Conservation (phyloP, 441 rosid genomes). For the Pelargonium citronellum region DNA sequence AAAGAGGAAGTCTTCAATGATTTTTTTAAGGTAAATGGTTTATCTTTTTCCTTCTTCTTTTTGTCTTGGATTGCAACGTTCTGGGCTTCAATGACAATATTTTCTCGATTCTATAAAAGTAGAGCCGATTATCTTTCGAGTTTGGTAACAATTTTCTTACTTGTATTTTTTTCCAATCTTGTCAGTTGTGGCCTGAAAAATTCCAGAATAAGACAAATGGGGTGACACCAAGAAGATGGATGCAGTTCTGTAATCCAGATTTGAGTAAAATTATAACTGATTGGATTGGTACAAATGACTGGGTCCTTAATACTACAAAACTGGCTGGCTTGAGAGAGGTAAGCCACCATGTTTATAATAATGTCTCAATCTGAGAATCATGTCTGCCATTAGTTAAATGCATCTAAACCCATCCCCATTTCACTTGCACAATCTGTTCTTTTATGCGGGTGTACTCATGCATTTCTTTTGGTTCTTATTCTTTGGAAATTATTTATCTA, state of each 20-base stretch:
- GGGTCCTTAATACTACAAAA: constrained; percentile 72
- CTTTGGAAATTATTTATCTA: too few relatives aligned
- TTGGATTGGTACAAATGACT: constrained; percentile 80
- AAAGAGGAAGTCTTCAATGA: constrained; percentile 81
- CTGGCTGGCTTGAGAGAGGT: constrained; percentile 69
- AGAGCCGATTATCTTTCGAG: too few relatives aligned
- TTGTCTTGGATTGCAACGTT: neutral
- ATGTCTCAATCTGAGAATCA: neutral
- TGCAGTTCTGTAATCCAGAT: constrained; percentile 71
- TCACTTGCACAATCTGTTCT: too few relatives aligned
- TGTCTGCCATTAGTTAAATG: neutral
- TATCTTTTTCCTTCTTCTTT: neutral
- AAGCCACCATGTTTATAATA: constrained; percentile 6
- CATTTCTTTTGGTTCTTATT: too few relatives aligned
- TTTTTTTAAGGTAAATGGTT: constrained; percentile 51
- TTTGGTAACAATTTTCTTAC: too few relatives aligned
- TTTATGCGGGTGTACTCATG: too few relatives aligned
- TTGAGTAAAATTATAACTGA: constrained; percentile 71
- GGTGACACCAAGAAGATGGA: constrained; percentile 96
- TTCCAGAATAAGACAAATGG: constrained; percentile 96
- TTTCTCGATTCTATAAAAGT: too few relatives aligned
- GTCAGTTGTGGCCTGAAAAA: constrained; percentile 84
- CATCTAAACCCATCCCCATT: neutral
- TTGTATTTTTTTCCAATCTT: constrained; percentile 2
- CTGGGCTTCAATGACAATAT: neutral